phyloP scores from a whole-genome alignment of 176 grass and related monocot species.

The Olyra latifolia region DNA sequence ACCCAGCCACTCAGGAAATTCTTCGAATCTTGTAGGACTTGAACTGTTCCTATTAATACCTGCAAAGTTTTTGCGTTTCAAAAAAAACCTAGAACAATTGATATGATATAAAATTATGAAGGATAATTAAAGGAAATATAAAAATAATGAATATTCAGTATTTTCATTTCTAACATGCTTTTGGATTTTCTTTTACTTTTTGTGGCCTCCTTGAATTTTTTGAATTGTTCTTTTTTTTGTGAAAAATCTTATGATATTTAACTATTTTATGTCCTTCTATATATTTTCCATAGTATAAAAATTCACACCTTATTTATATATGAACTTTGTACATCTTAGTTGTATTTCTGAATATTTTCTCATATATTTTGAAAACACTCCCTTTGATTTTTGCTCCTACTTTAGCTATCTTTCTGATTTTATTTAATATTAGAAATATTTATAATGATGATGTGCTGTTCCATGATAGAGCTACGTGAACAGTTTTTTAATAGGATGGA shows the following conservation, averaged over 20 bases:
- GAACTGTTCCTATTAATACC: constrained; percentile 1
- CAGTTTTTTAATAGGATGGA: constrained; percentile 3
- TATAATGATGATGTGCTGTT: background rate
- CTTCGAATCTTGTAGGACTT: background rate
- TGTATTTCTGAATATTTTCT: background rate
- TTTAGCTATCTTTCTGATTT: background rate
- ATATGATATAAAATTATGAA: background rate
- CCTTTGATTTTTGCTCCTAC: background rate
- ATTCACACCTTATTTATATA: background rate
- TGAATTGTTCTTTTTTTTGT: background rate
- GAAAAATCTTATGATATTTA: background rate
- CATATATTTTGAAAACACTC: background rate
- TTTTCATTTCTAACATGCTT: background rate
- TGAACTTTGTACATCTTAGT: background rate
- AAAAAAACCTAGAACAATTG: background rate
- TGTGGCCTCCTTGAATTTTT: background rate
- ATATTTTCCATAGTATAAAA: background rate
- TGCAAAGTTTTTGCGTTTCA: background rate
- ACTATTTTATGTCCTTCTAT: background rate
- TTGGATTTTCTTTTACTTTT: background rate
- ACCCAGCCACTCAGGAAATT: background rate
- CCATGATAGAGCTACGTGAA: background rate
- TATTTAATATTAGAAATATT: background rate
- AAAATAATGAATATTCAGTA: background rate
- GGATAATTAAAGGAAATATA: background rate